These are phyloP conservation scores for Cyclostephanos invisitatus DNA, from an alignment of 108 stramenopile genomes.

Conservation along the genomic window DNA sequence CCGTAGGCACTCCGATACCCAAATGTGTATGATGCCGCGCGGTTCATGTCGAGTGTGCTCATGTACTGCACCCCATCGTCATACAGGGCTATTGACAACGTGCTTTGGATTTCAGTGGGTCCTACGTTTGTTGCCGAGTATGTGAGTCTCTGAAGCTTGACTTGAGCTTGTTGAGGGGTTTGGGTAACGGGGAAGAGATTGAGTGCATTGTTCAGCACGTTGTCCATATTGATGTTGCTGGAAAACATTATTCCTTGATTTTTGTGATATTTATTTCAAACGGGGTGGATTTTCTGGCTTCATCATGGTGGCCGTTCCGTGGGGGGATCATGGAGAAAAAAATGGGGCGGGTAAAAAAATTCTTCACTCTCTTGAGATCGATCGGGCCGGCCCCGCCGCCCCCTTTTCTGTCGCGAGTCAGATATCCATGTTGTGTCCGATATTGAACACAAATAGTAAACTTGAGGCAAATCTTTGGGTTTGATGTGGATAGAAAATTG, in stretches of 20 bases:
- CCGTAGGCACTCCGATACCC: constrained; percentile 28
- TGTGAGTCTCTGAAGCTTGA: constrained; percentile 29
- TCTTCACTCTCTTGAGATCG: no score
- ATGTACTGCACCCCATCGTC: constrained; percentile 38
- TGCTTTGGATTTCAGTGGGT: constrained; percentile 40
- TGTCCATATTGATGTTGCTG: constrained; percentile 5
- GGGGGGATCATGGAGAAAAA: no score
- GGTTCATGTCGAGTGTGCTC: constrained; percentile 47
- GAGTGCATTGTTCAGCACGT: constrained; percentile 19
- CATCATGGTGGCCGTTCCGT: no score
- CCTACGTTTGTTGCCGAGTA: constrained; percentile 16
- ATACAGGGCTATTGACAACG: constrained; percentile 18
- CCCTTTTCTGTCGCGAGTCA: neutral
- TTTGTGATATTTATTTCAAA: no score
- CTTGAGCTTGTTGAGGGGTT: constrained; percentile 10
- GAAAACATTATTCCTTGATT: constrained; percentile 6
- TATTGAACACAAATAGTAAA: constrained; percentile 1
- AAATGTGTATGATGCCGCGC: constrained; percentile 43
- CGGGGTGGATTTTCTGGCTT: no score
- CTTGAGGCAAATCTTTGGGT: constrained; percentile 4
- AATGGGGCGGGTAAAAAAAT: no score
- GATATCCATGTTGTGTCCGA: neutral
- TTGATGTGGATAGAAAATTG: neutral
- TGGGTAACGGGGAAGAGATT: constrained; percentile 37
- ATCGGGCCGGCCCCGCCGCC: no score